Percentiles rank a stretch among this genome's conserved stretches.
phyloP scores from a whole-genome alignment of 495 filamentous ascomycete species.

The Glutinoglossum americanum region DNA sequence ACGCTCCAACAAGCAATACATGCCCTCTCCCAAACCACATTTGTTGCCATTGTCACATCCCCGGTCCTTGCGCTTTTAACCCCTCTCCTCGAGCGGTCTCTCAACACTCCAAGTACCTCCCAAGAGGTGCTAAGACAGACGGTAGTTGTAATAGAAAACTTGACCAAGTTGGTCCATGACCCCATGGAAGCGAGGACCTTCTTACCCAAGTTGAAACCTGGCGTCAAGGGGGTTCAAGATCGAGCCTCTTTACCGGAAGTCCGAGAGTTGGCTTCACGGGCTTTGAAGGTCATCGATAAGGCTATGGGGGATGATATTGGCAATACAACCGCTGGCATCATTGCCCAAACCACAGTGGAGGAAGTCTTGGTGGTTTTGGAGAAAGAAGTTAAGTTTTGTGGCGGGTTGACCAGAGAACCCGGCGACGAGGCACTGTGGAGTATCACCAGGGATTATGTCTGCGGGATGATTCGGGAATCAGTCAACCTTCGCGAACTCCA shows the following conservation, averaged over 20 bases:
- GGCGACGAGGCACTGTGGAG: slow-evolving; percentile 43
- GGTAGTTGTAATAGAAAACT: slow-evolving; percentile 92
- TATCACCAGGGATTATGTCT: slow-evolving; percentile 49
- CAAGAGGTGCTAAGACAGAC: slow-evolving; percentile 94
- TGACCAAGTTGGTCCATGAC: slow-evolving; percentile 97
- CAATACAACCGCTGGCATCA: slow-evolving; percentile 29
- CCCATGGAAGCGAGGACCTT: slow-evolving; percentile 90
- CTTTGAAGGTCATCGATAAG: slow-evolving; percentile 73
- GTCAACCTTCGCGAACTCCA: slow-evolving; percentile 61
- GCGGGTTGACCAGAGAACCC: slow-evolving; percentile 31
- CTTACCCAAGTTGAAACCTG: slow-evolving; percentile 84
- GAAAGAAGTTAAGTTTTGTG: slow-evolving; percentile 45
- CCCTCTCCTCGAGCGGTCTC: slow-evolving; percentile 76
- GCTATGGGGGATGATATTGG: slow-evolving; percentile 62
- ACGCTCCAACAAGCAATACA: slow-evolving; percentile 88
- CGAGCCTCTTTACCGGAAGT: slow-evolving; percentile 88
- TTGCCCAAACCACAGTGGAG: slow-evolving; percentile 43
- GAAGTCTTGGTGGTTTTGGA: slow-evolving; percentile 60
- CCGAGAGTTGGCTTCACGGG: slow-evolving; percentile 66
- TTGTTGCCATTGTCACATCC: slow-evolving; percentile 92
- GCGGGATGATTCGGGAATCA: slow-evolving; percentile 73
- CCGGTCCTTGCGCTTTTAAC: slow-evolving; percentile 94
- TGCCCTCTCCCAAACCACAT: slow-evolving; percentile 93
- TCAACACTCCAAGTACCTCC: slow-evolving; percentile 72
- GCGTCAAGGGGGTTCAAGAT: slow-evolving; percentile 71